phyloP scores from a whole-genome alignment of 148 eudicot genomes.

The Camellia lanceoleosa region DNA sequence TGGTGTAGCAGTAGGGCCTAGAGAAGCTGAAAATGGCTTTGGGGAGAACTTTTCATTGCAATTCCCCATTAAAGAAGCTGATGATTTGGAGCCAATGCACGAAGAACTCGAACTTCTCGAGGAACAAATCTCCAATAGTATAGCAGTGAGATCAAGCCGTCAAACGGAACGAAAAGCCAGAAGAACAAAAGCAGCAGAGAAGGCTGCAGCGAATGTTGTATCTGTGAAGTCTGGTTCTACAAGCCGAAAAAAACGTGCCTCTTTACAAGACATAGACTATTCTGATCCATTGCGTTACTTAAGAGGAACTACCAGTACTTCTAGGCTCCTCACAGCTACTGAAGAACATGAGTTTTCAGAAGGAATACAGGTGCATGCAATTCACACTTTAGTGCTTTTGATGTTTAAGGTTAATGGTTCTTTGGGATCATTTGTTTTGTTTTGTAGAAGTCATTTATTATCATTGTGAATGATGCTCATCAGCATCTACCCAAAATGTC shows the following conservation, averaged over 20 bases:
- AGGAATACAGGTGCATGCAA: conserved; percentile 81
- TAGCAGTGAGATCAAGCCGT: conserved; percentile 73
- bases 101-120: conserved; percentile 72
- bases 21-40: conserved; percentile 25
- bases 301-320: conserved; percentile 56
- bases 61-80: conserved; percentile 33
- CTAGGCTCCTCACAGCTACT: conserved; percentile 73
- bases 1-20: conserved; percentile 22
- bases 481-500: neutral
- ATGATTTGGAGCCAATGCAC: conserved; percentile 51
- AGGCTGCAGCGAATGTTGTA: conserved; percentile 49
- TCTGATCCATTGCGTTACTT: conserved; percentile 72
- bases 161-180: conserved; percentile 77
- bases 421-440: neutral
- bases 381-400: neutral
- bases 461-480: neutral
- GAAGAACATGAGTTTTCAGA: conserved; percentile 72
- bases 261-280: conserved; percentile 58
- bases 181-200: conserved; percentile 69
- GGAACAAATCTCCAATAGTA: conserved; percentile 43
- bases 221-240: conserved; percentile 51
- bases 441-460: neutral
- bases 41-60: conserved; percentile 24
- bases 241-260: conserved; percentile 48
- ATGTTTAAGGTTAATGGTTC: neutral